Conservation (phyloP, 805 yeast species). For the Tetrapisispora nanseiensis region DNA sequence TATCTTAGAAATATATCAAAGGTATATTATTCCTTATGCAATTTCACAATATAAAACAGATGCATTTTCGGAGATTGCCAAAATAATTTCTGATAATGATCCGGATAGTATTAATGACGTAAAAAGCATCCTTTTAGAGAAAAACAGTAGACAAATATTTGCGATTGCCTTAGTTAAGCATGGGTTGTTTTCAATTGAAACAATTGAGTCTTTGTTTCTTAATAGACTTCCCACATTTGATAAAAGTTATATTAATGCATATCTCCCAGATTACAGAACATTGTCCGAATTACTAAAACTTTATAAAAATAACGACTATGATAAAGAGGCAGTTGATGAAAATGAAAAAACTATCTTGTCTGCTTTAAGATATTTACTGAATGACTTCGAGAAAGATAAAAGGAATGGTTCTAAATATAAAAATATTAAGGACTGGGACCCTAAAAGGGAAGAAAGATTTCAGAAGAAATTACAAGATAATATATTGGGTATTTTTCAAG, state of each 20-base stretch:
- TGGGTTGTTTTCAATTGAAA: constrained; percentile 24
- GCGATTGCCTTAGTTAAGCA: constrained; percentile 28
- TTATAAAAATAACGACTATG: constrained; percentile 14
- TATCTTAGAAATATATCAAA: constrained; percentile 59
- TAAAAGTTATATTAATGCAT: constrained; percentile 17
- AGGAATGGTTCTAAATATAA: constrained; percentile 22
- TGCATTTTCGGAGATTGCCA: constrained; percentile 35
- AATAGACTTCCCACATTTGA: constrained; percentile 26
- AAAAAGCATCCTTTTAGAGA: constrained; percentile 17
- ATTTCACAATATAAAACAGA: constrained; percentile 57
- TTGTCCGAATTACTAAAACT: constrained; percentile 27
- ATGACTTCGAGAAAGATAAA: constrained; percentile 22
- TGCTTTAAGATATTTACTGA: constrained; percentile 21
- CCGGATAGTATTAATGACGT: constrained; percentile 11
- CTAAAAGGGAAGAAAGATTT: constrained; percentile 26
- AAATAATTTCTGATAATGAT: constrained; percentile 21
- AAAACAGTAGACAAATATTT: constrained; percentile 28
- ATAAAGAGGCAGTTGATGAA: constrained; percentile 7
- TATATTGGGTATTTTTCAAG: constrained; percentile 66
- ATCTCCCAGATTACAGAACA: constrained; percentile 27
- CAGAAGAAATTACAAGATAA: constrained; percentile 42
- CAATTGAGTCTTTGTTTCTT: constrained; percentile 22
- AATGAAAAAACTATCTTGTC: constrained; percentile 21
- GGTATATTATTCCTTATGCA: constrained; percentile 67
- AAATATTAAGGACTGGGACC: constrained; percentile 19